phyloP scores from a whole-genome alignment of 768 basidiomycete species.

The Galerina sulciceps region DNA sequence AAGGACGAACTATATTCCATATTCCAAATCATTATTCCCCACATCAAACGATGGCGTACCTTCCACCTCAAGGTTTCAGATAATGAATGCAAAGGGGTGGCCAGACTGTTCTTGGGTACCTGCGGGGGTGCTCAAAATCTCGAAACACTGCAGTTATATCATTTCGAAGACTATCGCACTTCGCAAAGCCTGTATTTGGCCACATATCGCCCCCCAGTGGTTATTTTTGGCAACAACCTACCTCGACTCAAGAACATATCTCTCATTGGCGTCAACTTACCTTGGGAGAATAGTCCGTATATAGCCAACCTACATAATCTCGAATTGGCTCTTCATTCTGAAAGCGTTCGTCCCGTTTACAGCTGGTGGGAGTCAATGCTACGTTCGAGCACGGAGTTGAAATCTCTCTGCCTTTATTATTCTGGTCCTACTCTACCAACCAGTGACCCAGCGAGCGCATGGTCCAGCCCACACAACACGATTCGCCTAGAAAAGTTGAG shows the following conservation, averaged over 20 bases:
- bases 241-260: slow-evolving; percentile 59
- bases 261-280: slow-evolving; percentile 68
- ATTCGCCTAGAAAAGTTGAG: slow-evolving; percentile 41
- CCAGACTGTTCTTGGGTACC: slow-evolving; percentile 51
- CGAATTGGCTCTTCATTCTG: slow-evolving; percentile 63
- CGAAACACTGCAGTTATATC: slow-evolving; percentile 65
- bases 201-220: slow-evolving; percentile 62
- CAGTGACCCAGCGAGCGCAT: slow-evolving; percentile 37
- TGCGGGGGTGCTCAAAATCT: slow-evolving; percentile 60
- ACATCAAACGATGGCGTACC: slow-evolving; percentile 59
- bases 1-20: slow-evolving; percentile 50
- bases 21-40: slow-evolving; percentile 47
- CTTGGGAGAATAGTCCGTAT: slow-evolving; percentile 56
- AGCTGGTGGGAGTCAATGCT: slow-evolving; percentile 58
- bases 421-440: slow-evolving; percentile 52
- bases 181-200: slow-evolving; percentile 55
- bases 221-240: slow-evolving; percentile 56
- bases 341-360: slow-evolving; percentile 61
- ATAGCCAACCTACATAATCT: slow-evolving; percentile 52
- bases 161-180: slow-evolving; percentile 61
- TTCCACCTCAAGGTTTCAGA: slow-evolving; percentile 64
- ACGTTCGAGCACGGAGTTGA: slow-evolving; percentile 49
- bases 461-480: slow-evolving; percentile 35
- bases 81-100: slow-evolving; percentile 58
- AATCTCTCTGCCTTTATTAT: slow-evolving; percentile 56